Percentiles rank a stretch among this genome's conserved stretches.
Evolutionary conservation across 2,329 filamentous ascomycete genomes (phyloP).

Genomic region (Fusarium nanum): DNA sequence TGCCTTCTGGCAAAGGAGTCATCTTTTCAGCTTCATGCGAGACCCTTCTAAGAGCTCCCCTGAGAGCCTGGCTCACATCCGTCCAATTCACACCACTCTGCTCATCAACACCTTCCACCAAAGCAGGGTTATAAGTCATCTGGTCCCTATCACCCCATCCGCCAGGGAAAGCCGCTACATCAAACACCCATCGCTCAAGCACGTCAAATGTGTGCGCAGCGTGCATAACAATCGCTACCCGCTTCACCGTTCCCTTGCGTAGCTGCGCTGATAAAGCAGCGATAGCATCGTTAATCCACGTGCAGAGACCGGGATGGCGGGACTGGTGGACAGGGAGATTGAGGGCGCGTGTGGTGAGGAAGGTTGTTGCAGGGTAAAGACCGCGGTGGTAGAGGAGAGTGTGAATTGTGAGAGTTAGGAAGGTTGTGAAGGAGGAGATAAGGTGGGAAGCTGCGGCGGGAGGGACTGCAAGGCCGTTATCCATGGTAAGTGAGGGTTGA

Average conservation of each 20-base stretch:
- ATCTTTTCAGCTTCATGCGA: conserved; percentile 70
- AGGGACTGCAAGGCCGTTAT: conserved; percentile 45
- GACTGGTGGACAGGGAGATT: conserved; percentile 87
- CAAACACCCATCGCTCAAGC: conserved; percentile 72
- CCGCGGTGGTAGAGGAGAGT: conserved; percentile 84
- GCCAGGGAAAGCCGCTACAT: conserved; percentile 63
- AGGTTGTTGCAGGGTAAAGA: conserved; percentile 82
- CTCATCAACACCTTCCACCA: conserved; percentile 28
- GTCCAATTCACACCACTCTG: conserved; percentile 59
- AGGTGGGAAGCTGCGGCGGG: conserved; percentile 58
- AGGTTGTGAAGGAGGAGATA: conserved; percentile 78
- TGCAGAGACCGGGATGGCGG: conserved; percentile 85
- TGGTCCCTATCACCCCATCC: conserved; percentile 42
- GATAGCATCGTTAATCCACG: conserved; percentile 86
- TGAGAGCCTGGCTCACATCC: conserved; percentile 78
- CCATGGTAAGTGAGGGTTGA: conserved; percentile 9
- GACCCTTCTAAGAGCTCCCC: conserved; percentile 73
- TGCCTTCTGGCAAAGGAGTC: conserved; percentile 68
- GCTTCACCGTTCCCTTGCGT: conserved; percentile 63
- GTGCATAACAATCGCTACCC: conserved; percentile 63
- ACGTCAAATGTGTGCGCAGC: conserved; percentile 54
- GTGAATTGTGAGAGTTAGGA: conserved; percentile 85
- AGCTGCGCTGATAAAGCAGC: conserved; percentile 78
- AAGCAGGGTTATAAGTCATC: conserved; percentile 43
- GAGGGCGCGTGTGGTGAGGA: conserved; percentile 83